phyloP scores from a whole-genome alignment of 805 yeast species.

The Cyberlindnera veronae region DNA sequence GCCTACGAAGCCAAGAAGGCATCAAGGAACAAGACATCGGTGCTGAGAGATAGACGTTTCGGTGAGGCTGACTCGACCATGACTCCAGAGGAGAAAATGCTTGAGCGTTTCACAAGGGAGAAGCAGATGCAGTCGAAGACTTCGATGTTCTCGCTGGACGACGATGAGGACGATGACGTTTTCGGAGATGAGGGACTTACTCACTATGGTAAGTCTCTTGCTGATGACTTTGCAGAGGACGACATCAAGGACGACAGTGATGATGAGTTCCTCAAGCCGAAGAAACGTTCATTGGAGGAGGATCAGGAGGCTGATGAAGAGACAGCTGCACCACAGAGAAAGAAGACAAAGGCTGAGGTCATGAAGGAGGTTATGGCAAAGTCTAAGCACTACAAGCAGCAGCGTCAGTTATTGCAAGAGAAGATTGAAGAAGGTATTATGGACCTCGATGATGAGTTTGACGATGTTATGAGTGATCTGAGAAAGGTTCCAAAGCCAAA shows the following conservation, averaged over 20 bases:
- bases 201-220: constrained; percentile 70
- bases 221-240: constrained; percentile 53
- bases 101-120: constrained; percentile 91
- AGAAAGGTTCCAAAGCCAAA: constrained; percentile 32
- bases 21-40: constrained; percentile 72
- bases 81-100: constrained; percentile 90
- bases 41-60: constrained; percentile 79
- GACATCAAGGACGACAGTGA: constrained; percentile 32
- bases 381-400: constrained; percentile 72
- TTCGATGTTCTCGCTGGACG: constrained; percentile 67
- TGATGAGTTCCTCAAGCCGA: constrained; percentile 32
- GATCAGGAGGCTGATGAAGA: constrained; percentile 34
- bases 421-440: constrained; percentile 55
- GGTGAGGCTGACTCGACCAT: constrained; percentile 76
- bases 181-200: constrained; percentile 53
- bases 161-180: constrained; percentile 36
- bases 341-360: constrained; percentile 78
- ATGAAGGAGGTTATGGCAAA: constrained; percentile 84
- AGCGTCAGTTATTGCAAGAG: constrained; percentile 65
- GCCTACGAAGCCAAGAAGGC: constrained; percentile 63
- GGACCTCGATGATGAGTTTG: constrained; percentile 72
- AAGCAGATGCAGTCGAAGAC: constrained; percentile 59
- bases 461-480: constrained; percentile 60
- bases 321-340: constrained; percentile 42
- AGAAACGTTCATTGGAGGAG: constrained; percentile 29